Conservation (phyloP, 352 stramenopile species). For the Globisporangium splendens region DNA sequence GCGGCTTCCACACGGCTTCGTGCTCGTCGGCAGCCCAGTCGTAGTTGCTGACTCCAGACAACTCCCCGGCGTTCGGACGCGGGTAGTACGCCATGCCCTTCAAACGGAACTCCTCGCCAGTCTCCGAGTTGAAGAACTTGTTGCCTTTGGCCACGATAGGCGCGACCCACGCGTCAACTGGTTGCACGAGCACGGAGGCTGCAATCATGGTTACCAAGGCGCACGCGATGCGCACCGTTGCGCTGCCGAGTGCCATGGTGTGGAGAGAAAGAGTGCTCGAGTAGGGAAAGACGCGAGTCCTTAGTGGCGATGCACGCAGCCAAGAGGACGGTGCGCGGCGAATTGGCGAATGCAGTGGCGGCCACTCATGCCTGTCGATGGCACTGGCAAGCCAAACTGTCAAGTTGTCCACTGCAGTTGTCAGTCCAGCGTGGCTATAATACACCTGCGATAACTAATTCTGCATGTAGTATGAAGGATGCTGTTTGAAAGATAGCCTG, state of each 20-base stretch:
- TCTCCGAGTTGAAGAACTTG: slow-evolving; percentile 81
- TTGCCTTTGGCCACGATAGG: slow-evolving; percentile 63
- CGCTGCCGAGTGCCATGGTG: neutral
- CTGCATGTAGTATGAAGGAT: too few species aligned
- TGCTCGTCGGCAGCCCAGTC: slow-evolving; percentile 67
- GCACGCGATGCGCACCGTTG: neutral
- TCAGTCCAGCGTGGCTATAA: too few species aligned
- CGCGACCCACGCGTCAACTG: slow-evolving; percentile 35
- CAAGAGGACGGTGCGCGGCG: too few species aligned
- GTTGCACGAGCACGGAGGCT: neutral
- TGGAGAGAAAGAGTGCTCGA: neutral
- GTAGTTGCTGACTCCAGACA: slow-evolving; percentile 48
- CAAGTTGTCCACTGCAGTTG: too few species aligned
- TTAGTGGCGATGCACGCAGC: too few species aligned
- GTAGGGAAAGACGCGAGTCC: neutral
- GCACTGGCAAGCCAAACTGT: too few species aligned
- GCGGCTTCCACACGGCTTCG: slow-evolving; percentile 41
- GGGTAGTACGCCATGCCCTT: slow-evolving; percentile 76
- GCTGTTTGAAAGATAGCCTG: too few species aligned
- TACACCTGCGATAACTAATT: too few species aligned
- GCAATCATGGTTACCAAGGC: neutral
- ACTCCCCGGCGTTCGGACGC: slow-evolving; percentile 51
- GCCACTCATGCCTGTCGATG: too few species aligned
- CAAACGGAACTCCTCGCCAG: slow-evolving; percentile 60
- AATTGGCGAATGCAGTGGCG: too few species aligned